A percentile compares a stretch with the other conserved stretches of the same genome.
Evolutionary conservation across 345 rosid species (phyloP).

Genomic region (Hypericum androsaemum): DNA sequence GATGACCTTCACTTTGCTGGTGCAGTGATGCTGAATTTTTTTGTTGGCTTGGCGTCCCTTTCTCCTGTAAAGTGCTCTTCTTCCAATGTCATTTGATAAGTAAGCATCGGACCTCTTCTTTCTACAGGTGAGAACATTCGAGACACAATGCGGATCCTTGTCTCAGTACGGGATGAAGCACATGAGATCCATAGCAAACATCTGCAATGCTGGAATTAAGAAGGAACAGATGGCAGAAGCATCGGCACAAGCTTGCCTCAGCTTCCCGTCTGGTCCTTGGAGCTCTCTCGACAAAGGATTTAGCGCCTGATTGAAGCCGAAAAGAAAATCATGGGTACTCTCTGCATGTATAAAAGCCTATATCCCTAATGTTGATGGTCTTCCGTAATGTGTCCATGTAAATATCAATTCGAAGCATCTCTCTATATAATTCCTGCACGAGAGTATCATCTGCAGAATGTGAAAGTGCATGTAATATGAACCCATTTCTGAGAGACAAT

Average conservation of each 20-base stretch:
- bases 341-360: no score
- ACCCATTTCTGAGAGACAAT: not conserved
- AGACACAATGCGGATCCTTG: slow-evolving; percentile 75
- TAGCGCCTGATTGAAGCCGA: slow-evolving; percentile 46
- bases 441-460: not conserved
- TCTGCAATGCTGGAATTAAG: slow-evolving; percentile 75
- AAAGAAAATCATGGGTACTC: not conserved
- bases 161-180: slow-evolving; percentile 96
- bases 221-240: slow-evolving; percentile 66
- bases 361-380: no score
- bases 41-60: not conserved
- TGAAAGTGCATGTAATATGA: not conserved
- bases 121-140: slow-evolving; percentile 75
- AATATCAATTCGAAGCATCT: slow-evolving; percentile 5
- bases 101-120: not conserved
- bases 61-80: not conserved
- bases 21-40: not conserved
- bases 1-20: not conserved
- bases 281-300: slow-evolving; percentile 76
- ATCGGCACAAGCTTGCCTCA: slow-evolving; percentile 76
- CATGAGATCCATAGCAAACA: slow-evolving; percentile 82
- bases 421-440: not conserved
- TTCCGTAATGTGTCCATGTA: slow-evolving; percentile 19
- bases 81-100: not conserved
- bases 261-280: slow-evolving; percentile 61